Conservation (phyloP, 108 stramenopile genomes). For the Schizochytrium sp. region DNA sequence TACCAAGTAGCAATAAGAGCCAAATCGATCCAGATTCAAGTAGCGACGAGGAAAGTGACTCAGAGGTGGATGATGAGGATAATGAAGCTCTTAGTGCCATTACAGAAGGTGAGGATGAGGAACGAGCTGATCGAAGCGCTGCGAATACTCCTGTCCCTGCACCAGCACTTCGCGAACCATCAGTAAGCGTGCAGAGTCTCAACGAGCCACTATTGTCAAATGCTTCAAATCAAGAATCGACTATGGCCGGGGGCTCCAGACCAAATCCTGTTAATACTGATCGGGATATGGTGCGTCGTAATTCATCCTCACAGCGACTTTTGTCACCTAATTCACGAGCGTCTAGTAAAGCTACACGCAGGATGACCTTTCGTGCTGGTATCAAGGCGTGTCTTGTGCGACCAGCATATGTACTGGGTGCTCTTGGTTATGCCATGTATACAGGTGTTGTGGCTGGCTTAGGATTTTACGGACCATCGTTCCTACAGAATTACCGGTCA, state of each 20-base stretch:
- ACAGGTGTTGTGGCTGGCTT: constrained; percentile 49
- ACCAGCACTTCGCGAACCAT: too few species aligned
- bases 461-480: constrained; percentile 50
- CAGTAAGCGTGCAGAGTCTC: too few species aligned
- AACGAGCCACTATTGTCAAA: too few species aligned
- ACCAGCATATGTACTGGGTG: constrained; percentile 21
- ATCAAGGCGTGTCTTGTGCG: neutral
- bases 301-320: neutral
- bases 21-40: neutral
- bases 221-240: too few species aligned
- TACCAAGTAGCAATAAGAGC: constrained; percentile 1
- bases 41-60: constrained; percentile 14
- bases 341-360: neutral
- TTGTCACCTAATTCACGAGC: neutral
- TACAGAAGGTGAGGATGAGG: constrained; percentile 1
- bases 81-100: neutral
- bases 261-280: neutral
- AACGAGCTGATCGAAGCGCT: neutral
- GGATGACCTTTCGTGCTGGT: neutral
- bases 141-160: too few species aligned
- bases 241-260: neutral
- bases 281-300: neutral
- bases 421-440: constrained; percentile 21
- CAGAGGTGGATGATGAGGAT: neutral
- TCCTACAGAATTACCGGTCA: constrained; percentile 38